phyloP scores from a whole-genome alignment of 768 basidiomycete species.

The Psilocybe azurescens region DNA sequence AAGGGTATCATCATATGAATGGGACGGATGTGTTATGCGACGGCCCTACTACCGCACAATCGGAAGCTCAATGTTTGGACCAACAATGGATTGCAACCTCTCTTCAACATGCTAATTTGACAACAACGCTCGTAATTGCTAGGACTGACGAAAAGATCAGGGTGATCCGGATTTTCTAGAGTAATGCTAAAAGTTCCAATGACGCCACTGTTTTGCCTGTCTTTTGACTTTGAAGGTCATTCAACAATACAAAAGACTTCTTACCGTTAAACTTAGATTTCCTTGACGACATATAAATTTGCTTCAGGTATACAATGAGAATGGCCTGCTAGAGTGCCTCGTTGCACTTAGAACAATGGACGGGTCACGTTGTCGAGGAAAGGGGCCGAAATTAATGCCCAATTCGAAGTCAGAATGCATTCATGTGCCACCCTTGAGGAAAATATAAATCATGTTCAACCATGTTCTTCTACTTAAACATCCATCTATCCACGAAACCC shows the following conservation, averaged over 20 bases:
- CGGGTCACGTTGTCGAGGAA: not conserved
- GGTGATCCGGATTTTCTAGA: slow-evolving; percentile 11
- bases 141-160: slow-evolving; percentile 8
- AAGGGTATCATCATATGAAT: not conserved
- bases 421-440: slow-evolving; percentile 5
- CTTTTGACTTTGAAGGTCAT: too few relatives aligned
- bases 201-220: not conserved
- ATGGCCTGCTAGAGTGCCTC: not conserved
- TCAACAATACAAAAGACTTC: not conserved
- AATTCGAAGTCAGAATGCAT: slow-evolving; percentile 4
- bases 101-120: not conserved
- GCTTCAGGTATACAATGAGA: not conserved
- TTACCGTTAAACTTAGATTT: not conserved
- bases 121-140: not conserved
- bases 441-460: slow-evolving; percentile 7
- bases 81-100: not conserved
- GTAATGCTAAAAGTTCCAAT: not conserved
- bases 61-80: not conserved
- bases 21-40: not conserved
- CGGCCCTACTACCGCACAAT: not conserved
- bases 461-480: not conserved
- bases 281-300: slow-evolving; percentile 1
- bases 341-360: slow-evolving; percentile 12
- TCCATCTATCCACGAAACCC: not conserved
- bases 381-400: not conserved